phyloP scores from a whole-genome alignment of 2,329 filamentous ascomycete species.

The Ascochyta clinopodiicola region DNA sequence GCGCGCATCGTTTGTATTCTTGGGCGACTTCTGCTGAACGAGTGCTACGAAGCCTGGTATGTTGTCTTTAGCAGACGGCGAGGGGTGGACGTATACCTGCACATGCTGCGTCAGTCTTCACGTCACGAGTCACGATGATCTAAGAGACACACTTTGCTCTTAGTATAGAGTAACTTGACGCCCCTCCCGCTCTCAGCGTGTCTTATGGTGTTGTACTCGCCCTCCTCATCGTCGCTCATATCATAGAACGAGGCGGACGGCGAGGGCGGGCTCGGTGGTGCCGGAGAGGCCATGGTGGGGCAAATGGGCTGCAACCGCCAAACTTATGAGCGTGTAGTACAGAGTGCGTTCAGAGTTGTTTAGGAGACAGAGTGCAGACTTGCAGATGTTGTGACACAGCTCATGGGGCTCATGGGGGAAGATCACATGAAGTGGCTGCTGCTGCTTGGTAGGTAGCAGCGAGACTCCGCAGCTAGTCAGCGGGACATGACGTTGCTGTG shows the following conservation, averaged over 20 bases:
- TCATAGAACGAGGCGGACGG: constrained; percentile 91
- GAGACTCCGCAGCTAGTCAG: constrained; percentile 12
- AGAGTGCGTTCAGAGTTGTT: neutral
- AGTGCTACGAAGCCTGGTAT: constrained; percentile 93
- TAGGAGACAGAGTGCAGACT: neutral
- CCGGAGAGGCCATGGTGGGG: constrained; percentile 43
- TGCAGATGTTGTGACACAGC: neutral
- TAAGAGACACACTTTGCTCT: constrained; percentile 79
- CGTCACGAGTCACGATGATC: constrained; percentile 20
- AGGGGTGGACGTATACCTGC: constrained; percentile 94
- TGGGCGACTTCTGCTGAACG: constrained; percentile 77
- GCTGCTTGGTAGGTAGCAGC: constrained; percentile 6
- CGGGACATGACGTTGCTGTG: constrained; percentile 19
- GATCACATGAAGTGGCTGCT: constrained; percentile 20
- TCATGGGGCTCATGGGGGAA: constrained; percentile 12
- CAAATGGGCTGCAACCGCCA: constrained; percentile 10
- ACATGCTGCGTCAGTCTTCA: constrained; percentile 24
- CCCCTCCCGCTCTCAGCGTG: constrained; percentile 78
- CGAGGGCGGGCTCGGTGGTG: constrained; percentile 61
- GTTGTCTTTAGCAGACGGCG: constrained; percentile 92
- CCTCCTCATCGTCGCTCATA: constrained; percentile 94
- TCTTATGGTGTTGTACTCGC: constrained; percentile 91
- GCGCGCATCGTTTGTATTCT: constrained; percentile 37
- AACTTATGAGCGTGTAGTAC: constrained; percentile 4
- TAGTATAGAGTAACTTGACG: constrained; percentile 92